Evolutionary conservation across 805 yeast species (phyloP).

Genomic region (Sugiyamaella marilandica): DNA sequence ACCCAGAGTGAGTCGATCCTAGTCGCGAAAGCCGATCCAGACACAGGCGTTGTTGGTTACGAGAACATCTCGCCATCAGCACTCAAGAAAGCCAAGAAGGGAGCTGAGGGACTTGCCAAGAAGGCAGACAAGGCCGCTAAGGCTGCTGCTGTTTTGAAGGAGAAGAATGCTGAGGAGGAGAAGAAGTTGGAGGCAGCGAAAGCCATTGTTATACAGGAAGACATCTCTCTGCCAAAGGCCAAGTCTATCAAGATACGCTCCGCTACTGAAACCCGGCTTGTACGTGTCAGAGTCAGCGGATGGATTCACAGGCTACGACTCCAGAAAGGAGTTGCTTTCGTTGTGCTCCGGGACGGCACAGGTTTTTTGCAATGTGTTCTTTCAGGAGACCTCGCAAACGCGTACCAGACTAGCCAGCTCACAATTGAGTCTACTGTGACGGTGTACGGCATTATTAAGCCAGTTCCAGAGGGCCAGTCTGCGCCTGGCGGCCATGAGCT

Average conservation of each 20-base stretch:
- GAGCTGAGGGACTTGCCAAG: conserved; percentile 86
- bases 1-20: conserved; percentile 46
- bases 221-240: conserved; percentile 67
- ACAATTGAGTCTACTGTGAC: conserved; percentile 84
- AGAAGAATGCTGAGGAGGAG: conserved; percentile 64
- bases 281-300: conserved; percentile 77
- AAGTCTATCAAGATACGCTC: conserved; percentile 58
- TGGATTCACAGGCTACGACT: conserved; percentile 94
- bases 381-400: conserved; percentile 87
- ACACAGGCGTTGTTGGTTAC: conserved; percentile 35
- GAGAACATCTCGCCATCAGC: conserved; percentile 84
- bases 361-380: conserved; percentile 86
- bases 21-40: conserved; percentile 59
- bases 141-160: conserved; percentile 48
- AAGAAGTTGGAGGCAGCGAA: conserved; percentile 73
- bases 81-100: conserved; percentile 92
- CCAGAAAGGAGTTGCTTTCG: conserved; percentile 87
- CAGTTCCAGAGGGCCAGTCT: conserved; percentile 90
- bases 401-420: conserved; percentile 75
- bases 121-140: conserved; percentile 61
- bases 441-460: conserved; percentile 72
- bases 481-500: conserved; percentile 98
- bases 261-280: conserved; percentile 51
- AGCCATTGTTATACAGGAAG: conserved; percentile 72
- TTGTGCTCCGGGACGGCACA: conserved; percentile 92